Base-by-base conservation (phyloP, 1,284 basidiomycete species). In the Paramarasmius palmivorus region DNA sequence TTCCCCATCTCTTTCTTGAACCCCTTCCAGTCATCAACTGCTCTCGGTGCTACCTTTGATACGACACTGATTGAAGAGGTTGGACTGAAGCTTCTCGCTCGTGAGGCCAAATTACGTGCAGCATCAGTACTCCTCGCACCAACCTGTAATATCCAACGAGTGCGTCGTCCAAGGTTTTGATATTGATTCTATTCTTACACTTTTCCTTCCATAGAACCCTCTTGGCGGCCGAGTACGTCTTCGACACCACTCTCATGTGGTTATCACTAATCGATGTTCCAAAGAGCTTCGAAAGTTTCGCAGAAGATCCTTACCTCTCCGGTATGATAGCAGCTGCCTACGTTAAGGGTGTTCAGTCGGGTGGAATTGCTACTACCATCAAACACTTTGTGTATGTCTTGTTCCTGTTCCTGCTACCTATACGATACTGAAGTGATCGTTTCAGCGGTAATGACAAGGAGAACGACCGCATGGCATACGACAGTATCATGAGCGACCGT, bases 71-170 rank as follows among this genome's bases (percentile, higher is more conserved):
- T 88, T 23, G 70, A 82, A 54, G 71, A 81, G 57, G 77, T 88
- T 14, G 90, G 88, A 8, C 67, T 73, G 40, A 81, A 82, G 61
- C 75, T 90, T 22, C 76, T 93, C 20, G 89, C 87, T 0, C 73
- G 76, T 19, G 91, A 93, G 66, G 83, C 86, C 2, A 88, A 84
- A 63, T 75, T 87, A 40, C 77, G 84, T 51, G 78, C 83, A 29
- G 84, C 86, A 2, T 85, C 87, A 8, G 75, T 89, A 9, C 73
- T 88, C 40, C 80, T 92, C 22, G 90, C 84, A 0, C 90, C 90
- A 0, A 92, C 90, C 0, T 86, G 84, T 64, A 93, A 93, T 65
- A 90, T 90, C 46, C 89, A 92, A 66, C 78, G 90, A 20, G 82
- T 83, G 56, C 23, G 68, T 55, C n/a, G n/a, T 14, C 14, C 15